These are phyloP conservation scores for Fusarium sp. DNA, from an alignment of 2,329 filamentous ascomycete species.

Conservation along the genomic window DNA sequence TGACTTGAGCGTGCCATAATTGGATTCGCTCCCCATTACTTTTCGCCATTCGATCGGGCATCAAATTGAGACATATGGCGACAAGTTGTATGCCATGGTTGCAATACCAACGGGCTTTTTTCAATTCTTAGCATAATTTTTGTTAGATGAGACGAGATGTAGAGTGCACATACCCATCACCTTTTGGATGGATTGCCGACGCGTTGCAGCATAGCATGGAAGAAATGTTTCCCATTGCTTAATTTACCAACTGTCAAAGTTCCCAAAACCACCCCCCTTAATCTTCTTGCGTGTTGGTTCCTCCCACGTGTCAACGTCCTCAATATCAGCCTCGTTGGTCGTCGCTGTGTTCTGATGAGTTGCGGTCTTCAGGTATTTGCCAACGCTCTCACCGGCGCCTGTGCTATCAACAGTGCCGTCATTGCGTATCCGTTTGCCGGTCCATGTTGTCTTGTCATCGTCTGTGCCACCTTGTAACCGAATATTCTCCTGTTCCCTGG, in stretches of 20 bases:
- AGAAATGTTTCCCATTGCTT: not conserved
- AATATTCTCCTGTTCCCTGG: slow-evolving; percentile 70
- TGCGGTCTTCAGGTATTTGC: slow-evolving; percentile 83
- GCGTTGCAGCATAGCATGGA: not conserved
- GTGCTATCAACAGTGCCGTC: slow-evolving; percentile 67
- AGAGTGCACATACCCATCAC: slow-evolving; percentile 31
- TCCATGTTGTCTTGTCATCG: slow-evolving; percentile 94
- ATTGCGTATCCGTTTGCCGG: slow-evolving; percentile 84
- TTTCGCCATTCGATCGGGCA: not conserved
- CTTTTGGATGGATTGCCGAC: slow-evolving; percentile 9
- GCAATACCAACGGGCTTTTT: slow-evolving; percentile 7
- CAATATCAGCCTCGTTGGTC: slow-evolving; percentile 69
- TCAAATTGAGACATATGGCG: slow-evolving; percentile 11
- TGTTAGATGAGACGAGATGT: slow-evolving; percentile 17
- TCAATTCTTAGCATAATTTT: slow-evolving; percentile 31
- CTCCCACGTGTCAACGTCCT: slow-evolving; percentile 72
- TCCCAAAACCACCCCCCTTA: slow-evolving; percentile 84
- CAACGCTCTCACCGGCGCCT: slow-evolving; percentile 62
- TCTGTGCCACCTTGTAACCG: slow-evolving; percentile 76
- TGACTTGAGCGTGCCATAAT: not conserved
- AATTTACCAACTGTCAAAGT: slow-evolving; percentile 88
- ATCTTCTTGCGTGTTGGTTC: slow-evolving; percentile 84
- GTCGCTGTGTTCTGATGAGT: slow-evolving; percentile 41
- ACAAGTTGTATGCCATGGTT: slow-evolving; percentile 12
- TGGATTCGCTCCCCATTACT: not conserved